Evolutionary conservation across 306 rosid species (phyloP), one percentile per base, ranked within the genome.

Genomic region (Carpinus fangiana): DNA sequence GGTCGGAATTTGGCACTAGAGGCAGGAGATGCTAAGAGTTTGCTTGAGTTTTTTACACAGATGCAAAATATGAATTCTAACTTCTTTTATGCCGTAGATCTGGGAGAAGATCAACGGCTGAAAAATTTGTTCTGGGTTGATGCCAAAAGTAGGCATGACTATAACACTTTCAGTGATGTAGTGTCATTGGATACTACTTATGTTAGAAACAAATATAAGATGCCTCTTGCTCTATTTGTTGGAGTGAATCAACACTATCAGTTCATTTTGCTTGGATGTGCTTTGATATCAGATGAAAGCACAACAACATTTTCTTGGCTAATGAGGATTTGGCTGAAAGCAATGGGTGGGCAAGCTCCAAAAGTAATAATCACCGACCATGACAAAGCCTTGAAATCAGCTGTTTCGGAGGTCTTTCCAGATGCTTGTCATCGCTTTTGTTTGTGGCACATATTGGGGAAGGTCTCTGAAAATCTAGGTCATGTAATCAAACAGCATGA

Each of bases 231-330:
- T 80, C 78, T 93, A 72, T 93, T 95, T 92, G 84, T 95, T 80
- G 99, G 99, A 73, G 99, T 91, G 86, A 95, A 95, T 87, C 97
- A 93, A 82, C 99, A 95, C 73, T 95, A 87, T 82, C 99, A 95
- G 76, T 93, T 93, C 75, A 81, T 93, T 77, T 82, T 95, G 83
- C 96, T 95, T 52, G 99, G 99, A 48, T 95, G 98, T 90, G 99
- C 99, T 78, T 84, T 95, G 82, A 77, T 95, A 72, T 90, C 97
- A 59, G 99, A 95, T 80, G 98, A 93, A 86, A 90, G 90, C 84
- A 80, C 84, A 16, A 3, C 90, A 34, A 91, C 98, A 28, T 85
- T 75, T 81, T 89, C 90, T 59, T 95, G 99, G 99, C 60, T 95
- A 66, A 84, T 91, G 87, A 89, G 74, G 78, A 89, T 83, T 0